A percentile compares a stretch with the other conserved stretches of the same genome.
phyloP scores from a whole-genome alignment of 2,329 filamentous ascomycete genomes.

The Botrytis byssoidea region DNA sequence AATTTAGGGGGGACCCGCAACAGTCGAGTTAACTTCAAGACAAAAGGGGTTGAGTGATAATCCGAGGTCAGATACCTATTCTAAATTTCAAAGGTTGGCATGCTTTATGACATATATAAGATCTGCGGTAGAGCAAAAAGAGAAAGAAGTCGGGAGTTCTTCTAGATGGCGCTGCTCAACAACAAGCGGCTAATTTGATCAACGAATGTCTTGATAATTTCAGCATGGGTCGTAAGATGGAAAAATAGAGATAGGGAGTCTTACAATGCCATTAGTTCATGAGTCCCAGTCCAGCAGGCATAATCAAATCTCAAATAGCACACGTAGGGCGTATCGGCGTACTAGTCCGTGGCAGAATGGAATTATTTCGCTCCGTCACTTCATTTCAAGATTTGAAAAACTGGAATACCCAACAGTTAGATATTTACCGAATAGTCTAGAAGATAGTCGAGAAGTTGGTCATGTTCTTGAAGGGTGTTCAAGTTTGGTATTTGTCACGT shows the following conservation, averaged over 20 bases:
- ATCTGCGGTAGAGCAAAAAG: background rate
- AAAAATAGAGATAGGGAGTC: background rate
- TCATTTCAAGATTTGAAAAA: rapidly evolving
- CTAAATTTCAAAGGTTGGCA: background rate
- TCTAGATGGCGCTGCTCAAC: background rate
- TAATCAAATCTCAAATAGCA: background rate
- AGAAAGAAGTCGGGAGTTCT: too few species aligned
- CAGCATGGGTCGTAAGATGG: rapidly evolving
- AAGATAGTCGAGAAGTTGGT: rapidly evolving
- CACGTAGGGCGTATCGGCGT: rapidly evolving
- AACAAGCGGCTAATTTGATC: too few species aligned
- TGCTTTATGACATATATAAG: background rate
- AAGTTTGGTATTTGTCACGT: background rate
- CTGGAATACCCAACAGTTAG: too few species aligned
- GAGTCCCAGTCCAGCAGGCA: background rate
- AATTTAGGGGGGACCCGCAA: background rate
- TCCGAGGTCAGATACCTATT: rapidly evolving
- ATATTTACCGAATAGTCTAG: background rate
- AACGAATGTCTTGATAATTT: background rate
- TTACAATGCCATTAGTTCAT: background rate
- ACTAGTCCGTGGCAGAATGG: background rate
- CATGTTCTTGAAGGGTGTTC: too few species aligned
- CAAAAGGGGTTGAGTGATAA: background rate
- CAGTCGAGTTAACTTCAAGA: background rate
- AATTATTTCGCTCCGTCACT: rapidly evolving